Evolutionary conservation across 805 yeast genomes (phyloP).

Genomic region (Kazachstania martiniae): DNA sequence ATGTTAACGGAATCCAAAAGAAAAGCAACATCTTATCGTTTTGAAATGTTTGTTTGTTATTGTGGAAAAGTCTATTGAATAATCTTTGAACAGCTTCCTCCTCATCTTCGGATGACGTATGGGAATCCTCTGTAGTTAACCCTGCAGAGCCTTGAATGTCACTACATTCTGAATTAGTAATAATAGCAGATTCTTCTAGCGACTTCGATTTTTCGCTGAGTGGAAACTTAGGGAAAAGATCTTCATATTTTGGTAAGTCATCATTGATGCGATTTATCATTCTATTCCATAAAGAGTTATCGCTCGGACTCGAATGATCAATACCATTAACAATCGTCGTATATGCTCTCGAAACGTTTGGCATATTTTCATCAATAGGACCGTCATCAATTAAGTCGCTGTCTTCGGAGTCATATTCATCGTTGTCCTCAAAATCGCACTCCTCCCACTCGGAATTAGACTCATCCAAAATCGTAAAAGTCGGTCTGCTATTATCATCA

Average conservation of each 20-base stretch:
- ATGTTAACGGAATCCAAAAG: conserved; percentile 80
- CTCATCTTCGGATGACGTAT: conserved; percentile 25
- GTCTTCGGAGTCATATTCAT: conserved; percentile 14
- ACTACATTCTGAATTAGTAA: background rate
- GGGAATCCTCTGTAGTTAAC: conserved; percentile 9
- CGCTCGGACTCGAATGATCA: conserved; percentile 5
- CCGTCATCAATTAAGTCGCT: conserved; percentile 14
- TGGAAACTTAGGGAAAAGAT: conserved; percentile 44
- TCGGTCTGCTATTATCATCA: background rate
- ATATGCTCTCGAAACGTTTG: background rate
- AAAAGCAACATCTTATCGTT: conserved; percentile 79
- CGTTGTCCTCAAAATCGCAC: conserved; percentile 21
- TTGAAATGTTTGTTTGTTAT: conserved; percentile 35
- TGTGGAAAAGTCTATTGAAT: conserved; percentile 31
- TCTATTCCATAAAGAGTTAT: conserved; percentile 29
- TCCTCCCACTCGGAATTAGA: conserved; percentile 12
- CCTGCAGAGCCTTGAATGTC: background rate
- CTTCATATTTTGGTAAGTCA: conserved; percentile 62
- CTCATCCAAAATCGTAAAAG: conserved; percentile 3
- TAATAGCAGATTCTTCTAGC: too few relatives aligned
- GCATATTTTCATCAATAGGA: background rate
- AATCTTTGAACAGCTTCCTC: conserved; percentile 27
- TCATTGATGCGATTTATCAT: conserved; percentile 32
- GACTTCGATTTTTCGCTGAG: background rate
- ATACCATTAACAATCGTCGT: background rate